Conservation (phyloP, 495 filamentous ascomycete species). For the Trichocladium antarcticum region DNA sequence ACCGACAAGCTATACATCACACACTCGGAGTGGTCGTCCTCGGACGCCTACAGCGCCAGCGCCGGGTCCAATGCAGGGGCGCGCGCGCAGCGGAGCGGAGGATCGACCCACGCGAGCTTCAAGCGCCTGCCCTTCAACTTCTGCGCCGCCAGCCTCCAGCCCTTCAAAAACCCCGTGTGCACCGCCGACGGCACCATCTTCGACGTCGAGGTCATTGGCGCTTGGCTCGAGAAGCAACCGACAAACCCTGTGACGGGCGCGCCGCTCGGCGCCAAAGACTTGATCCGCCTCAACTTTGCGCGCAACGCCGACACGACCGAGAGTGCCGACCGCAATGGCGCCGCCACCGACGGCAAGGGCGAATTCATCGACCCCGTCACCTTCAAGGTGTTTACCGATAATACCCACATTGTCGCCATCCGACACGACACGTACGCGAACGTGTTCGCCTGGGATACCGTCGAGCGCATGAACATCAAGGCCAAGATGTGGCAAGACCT, state of each 20-base stretch:
- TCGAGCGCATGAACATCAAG: constrained; percentile 93
- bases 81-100: constrained; percentile 32
- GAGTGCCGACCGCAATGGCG: constrained; percentile 27
- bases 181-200: constrained; percentile 69
- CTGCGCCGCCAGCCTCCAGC: constrained; percentile 90
- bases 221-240: constrained; percentile 87
- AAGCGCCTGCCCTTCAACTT: constrained; percentile 94
- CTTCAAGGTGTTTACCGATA: constrained; percentile 94
- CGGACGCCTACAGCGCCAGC: constrained; percentile 70
- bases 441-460: constrained; percentile 91
- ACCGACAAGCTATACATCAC: constrained; percentile 84
- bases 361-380: constrained; percentile 95
- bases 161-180: constrained; percentile 78
- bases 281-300: constrained; percentile 82
- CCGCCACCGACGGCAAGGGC: constrained; percentile 40
- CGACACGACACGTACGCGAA: constrained; percentile 68
- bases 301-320: constrained; percentile 67
- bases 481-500: constrained; percentile 93
- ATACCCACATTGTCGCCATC: constrained; percentile 90
- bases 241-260: constrained; percentile 82
- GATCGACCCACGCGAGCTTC: constrained; percentile 56
- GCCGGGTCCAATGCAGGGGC: constrained; percentile 58
- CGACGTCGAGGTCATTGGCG: constrained; percentile 72
- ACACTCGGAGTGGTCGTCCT: constrained; percentile 90
- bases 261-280: constrained; percentile 64